Conservation (phyloP, 345 rosid genomes). For the Lepidium didymum region DNA sequence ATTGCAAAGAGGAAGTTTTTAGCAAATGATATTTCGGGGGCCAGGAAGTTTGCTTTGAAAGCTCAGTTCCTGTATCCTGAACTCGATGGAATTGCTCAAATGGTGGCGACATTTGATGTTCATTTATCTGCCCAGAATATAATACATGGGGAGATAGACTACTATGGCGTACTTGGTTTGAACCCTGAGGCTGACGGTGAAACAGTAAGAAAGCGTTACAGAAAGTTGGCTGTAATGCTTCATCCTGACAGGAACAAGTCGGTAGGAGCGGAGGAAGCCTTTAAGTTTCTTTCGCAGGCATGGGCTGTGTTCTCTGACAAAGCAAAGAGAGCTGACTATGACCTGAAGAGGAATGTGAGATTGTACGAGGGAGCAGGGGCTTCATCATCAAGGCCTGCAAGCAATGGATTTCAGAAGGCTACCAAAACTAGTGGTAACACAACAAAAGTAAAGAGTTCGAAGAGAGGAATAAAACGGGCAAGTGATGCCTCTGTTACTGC, state of each 20-base stretch:
- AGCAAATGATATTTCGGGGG: constrained; percentile 41
- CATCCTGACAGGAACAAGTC: constrained; percentile 71
- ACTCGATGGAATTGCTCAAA: constrained; percentile 48
- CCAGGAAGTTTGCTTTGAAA: constrained; percentile 53
- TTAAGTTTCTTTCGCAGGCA: constrained; percentile 47
- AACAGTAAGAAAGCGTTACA: constrained; percentile 47
- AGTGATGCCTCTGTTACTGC: constrained; percentile 15
- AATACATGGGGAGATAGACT: constrained; percentile 42
- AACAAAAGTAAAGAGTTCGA: constrained; percentile 36
- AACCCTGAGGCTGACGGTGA: constrained; percentile 51
- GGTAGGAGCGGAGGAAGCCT: constrained; percentile 63
- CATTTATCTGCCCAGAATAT: constrained; percentile 40
- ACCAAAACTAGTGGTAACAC: constrained; percentile 24
- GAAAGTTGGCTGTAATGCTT: constrained; percentile 50
- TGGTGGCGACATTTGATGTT: constrained; percentile 48
- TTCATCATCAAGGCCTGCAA: constrained; percentile 21
- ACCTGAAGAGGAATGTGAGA: constrained; percentile 38
- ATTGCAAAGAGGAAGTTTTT: constrained; percentile 46
- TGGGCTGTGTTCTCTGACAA: constrained; percentile 60
- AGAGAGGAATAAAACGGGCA: constrained; percentile 35
- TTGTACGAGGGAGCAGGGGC: constrained; percentile 29
- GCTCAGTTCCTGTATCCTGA: constrained; percentile 54
- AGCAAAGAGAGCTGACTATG: constrained; percentile 44
- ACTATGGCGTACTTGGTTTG: constrained; percentile 50
- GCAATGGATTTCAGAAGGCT: constrained; percentile 35